These are phyloP conservation scores for Saccharomycopsis fibuligera DNA, from an alignment of 805 yeast genomes.

Conservation along the genomic window DNA sequence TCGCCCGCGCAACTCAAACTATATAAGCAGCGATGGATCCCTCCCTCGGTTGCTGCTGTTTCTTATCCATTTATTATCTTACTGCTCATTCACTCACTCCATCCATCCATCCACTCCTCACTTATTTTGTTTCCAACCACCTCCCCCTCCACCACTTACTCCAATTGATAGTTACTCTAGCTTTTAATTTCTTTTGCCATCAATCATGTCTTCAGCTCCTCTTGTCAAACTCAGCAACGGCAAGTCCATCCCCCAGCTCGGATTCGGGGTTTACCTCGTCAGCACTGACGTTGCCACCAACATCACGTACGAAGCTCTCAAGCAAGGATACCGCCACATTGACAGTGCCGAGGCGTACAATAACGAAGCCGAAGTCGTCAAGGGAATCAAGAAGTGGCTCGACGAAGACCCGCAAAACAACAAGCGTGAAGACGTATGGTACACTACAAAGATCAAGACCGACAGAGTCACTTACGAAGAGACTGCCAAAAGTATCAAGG, in stretches of 20 bases:
- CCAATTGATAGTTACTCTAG: too few relatives aligned
- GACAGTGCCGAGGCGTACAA: conserved; percentile 63
- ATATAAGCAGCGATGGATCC: too few relatives aligned
- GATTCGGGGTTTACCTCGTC: conserved; percentile 47
- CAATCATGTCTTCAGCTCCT: background rate
- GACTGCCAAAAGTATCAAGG: conserved; percentile 49
- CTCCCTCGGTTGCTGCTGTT: too few relatives aligned
- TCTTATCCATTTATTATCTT: too few relatives aligned
- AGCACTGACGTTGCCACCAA: conserved; percentile 34
- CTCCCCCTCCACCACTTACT: too few relatives aligned
- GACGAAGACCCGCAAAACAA: conserved; percentile 37
- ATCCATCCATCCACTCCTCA: too few relatives aligned
- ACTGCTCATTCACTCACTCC: too few relatives aligned
- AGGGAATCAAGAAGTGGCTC: conserved; percentile 52
- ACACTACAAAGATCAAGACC: conserved; percentile 73
- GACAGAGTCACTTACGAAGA: conserved; percentile 25
- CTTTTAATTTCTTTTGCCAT: too few relatives aligned
- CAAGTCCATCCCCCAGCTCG: conserved; percentile 46
- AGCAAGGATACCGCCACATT: conserved; percentile 63
- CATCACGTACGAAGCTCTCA: conserved; percentile 50
- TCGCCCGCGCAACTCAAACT: too few relatives aligned
- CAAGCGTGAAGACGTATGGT: conserved; percentile 45
- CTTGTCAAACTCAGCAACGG: conserved; percentile 43
- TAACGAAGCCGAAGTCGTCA: conserved; percentile 56
- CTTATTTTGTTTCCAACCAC: too few relatives aligned